These are phyloP conservation scores for Rickenella mellea DNA, from an alignment of 768 basidiomycete species.

Conservation along the genomic window DNA sequence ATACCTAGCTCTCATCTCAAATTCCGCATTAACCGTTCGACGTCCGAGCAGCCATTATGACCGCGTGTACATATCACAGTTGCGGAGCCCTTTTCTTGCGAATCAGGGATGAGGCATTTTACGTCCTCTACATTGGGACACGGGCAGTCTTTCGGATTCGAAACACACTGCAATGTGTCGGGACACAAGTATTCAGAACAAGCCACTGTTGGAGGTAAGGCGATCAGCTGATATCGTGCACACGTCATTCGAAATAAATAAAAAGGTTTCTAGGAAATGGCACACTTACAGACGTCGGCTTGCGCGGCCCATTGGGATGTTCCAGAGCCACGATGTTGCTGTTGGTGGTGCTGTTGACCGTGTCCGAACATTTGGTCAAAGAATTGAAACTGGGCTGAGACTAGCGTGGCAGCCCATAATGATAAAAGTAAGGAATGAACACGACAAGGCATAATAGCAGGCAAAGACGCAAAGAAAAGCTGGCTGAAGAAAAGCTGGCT, in stretches of 20 bases:
- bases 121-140: constrained; percentile 71
- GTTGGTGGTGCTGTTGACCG: constrained; percentile 47
- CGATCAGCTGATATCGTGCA: background rate
- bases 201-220: constrained; percentile 34
- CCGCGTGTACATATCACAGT: constrained; percentile 70
- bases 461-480: background rate
- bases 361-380: constrained; percentile 69
- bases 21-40: constrained; percentile 43
- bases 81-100: constrained; percentile 37
- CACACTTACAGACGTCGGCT: constrained; percentile 50
- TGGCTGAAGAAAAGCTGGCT: background rate
- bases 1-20: constrained; percentile 13
- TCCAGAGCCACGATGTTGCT: constrained; percentile 41
- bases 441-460: background rate
- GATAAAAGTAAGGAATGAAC: constrained; percentile 17
- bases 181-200: constrained; percentile 75
- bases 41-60: constrained; percentile 46
- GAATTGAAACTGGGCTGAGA: constrained; percentile 64
- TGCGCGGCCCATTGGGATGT: constrained; percentile 59
- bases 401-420: constrained; percentile 27
- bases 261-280: background rate
- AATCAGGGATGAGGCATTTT: constrained; percentile 67
- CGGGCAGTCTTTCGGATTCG: constrained; percentile 56
- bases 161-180: constrained; percentile 61
- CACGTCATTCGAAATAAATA: background rate